Percentiles rank a stretch among this genome's conserved stretches.
These are phyloP conservation scores for Parathielavia hyrcaniae DNA, from an alignment of 495 filamentous ascomycete species.

Conservation along the genomic window DNA sequence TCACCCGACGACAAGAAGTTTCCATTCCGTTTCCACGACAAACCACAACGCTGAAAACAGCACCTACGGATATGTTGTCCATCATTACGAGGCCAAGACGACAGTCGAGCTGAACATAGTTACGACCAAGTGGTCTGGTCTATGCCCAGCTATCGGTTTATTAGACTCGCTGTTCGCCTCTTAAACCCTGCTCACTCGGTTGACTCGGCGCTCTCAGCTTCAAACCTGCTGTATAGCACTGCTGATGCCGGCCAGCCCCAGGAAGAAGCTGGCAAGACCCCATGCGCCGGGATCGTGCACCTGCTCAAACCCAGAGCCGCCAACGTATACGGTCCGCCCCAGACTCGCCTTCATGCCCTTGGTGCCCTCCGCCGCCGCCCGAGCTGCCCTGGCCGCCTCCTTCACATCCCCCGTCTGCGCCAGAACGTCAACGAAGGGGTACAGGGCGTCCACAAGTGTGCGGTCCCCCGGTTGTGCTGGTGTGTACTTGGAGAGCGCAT, in stretches of 20 bases:
- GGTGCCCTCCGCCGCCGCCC: conserved; percentile 70
- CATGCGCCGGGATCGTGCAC: conserved; percentile 90
- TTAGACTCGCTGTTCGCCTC: too few species aligned
- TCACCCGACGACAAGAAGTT: neutral
- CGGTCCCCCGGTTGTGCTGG: conserved; percentile 84
- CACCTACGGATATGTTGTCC: too few species aligned
- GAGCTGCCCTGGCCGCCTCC: conserved; percentile 67
- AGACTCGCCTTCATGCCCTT: conserved; percentile 87
- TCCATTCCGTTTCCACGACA: neutral
- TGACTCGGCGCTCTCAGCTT: conserved; percentile 16
- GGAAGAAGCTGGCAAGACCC: conserved; percentile 74
- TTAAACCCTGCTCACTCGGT: conserved; percentile 69
- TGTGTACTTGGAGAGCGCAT: conserved; percentile 73
- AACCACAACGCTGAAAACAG: too few species aligned
- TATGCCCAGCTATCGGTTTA: too few species aligned
- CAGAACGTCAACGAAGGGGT: conserved; percentile 76
- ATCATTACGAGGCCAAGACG: too few species aligned
- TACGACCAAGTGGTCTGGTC: too few species aligned
- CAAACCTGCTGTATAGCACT: conserved; percentile 24
- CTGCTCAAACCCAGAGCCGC: conserved; percentile 69
- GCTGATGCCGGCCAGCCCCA: conserved; percentile 56
- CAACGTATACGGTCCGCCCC: conserved; percentile 86
- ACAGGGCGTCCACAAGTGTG: conserved; percentile 83
- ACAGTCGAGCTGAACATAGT: too few species aligned
- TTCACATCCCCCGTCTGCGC: conserved; percentile 55